A percentile compares a stretch with the other conserved stretches of the same genome.
These are phyloP conservation scores for Eucalyptus decipiens DNA, from an alignment of 345 rosid species.

Conservation along the genomic window DNA sequence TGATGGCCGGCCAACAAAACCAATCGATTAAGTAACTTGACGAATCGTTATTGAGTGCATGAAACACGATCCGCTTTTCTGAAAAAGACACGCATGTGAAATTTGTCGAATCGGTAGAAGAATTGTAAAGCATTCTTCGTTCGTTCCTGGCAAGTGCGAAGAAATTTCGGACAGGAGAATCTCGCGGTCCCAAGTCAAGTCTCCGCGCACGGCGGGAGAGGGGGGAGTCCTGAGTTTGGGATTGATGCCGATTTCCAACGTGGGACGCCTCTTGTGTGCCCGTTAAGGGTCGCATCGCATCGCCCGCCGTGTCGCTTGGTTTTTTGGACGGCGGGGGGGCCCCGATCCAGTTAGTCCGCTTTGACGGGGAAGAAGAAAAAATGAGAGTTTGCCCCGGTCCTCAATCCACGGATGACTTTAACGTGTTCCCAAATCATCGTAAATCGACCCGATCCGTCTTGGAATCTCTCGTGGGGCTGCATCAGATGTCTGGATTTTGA, in stretches of 20 bases:
- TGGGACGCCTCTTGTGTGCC: not conserved
- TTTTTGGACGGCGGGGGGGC: not conserved
- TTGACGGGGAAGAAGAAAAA: not conserved
- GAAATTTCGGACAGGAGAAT: not conserved
- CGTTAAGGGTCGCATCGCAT: not conserved
- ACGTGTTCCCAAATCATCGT: not conserved
- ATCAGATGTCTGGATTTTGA: not conserved
- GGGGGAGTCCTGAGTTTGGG: not conserved
- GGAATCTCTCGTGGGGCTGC: not conserved
- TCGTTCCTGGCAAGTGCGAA: not conserved
- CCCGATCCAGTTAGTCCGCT: accelerated
- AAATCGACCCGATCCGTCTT: not conserved
- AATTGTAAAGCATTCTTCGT: not conserved
- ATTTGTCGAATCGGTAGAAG: not conserved
- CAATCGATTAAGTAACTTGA: not conserved
- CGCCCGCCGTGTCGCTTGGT: not conserved
- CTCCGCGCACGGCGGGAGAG: not conserved
- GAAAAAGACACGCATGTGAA: not conserved
- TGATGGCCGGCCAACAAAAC: not conserved
- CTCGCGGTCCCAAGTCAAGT: not conserved
- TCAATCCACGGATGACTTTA: not conserved
- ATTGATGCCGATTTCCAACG: not conserved
- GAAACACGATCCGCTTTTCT: not conserved
- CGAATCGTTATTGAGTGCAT: not conserved
- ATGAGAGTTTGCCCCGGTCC: not conserved